Percentiles rank a stretch among this genome's conserved stretches.
Conservation (phyloP, 2,329 filamentous ascomycete genomes). For the Byssoonygena ceratinophila region DNA sequence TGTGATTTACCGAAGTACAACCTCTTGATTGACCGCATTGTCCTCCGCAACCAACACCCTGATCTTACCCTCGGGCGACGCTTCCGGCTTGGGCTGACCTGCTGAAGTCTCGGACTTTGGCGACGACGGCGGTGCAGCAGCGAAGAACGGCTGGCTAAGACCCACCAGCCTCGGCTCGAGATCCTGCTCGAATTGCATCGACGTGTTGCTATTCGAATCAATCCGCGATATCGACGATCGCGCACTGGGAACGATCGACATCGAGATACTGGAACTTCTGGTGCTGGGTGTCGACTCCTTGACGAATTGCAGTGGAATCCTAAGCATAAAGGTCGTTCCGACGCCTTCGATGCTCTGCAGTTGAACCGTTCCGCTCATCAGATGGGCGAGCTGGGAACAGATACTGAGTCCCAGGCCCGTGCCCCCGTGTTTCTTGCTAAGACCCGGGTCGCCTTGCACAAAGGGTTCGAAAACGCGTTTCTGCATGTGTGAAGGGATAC, state of each 20-base stretch:
- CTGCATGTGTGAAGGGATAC: conserved; percentile 67
- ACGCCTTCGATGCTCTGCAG: conserved; percentile 62
- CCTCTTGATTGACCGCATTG: conserved; percentile 86
- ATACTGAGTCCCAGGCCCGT: conserved; percentile 85
- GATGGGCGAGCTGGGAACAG: conserved; percentile 80
- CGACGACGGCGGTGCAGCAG: conserved; percentile 43
- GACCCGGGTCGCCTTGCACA: conserved; percentile 81
- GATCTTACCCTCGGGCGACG: conserved; percentile 45
- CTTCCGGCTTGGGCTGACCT: background rate
- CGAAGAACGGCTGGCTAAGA: conserved; percentile 6
- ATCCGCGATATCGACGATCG: conserved; percentile 2
- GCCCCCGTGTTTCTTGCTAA: conserved; percentile 79
- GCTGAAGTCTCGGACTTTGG: conserved; percentile 53
- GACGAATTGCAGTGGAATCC: conserved; percentile 71
- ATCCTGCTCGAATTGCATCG: conserved; percentile 1
- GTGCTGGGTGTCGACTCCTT: conserved; percentile 50
- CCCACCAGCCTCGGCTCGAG: conserved; percentile 5
- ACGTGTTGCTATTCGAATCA: background rate
- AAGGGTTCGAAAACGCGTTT: conserved; percentile 84
- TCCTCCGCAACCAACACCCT: conserved; percentile 89
- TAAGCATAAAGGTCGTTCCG: conserved; percentile 59
- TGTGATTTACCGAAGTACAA: conserved; percentile 48
- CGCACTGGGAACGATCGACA: background rate
- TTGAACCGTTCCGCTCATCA: conserved; percentile 76
- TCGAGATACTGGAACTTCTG: background rate